Base-by-base conservation (phyloP, 2,329 filamentous ascomycete species). In the Pseudovirgaria hyperparasitica region DNA sequence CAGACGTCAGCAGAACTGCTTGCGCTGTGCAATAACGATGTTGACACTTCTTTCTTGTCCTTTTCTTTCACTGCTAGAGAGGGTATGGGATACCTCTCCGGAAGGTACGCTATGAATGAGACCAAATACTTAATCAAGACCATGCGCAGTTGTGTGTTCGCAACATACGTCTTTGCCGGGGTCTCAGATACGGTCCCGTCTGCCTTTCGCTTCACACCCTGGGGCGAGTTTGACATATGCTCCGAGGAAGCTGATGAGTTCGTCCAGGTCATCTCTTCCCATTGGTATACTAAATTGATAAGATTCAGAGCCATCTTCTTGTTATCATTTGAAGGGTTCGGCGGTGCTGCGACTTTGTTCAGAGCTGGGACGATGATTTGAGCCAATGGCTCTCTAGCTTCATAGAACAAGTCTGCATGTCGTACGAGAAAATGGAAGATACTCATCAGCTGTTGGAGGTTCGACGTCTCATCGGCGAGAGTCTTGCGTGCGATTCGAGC, bases 381-480 rank as follows among this genome's bases (percentile, higher is more conserved):
- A 4, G 85, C 75, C 38, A 96, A 92, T 46, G 87, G 86, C 38
- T 98, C 90, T 29, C 90, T 70, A 2, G 84, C 85, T 37, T 96
- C 87, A 41, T 92, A 98, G 58, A 98, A 98, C 4, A 98, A 62
- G 43, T 90, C 78, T 0, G 86, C 80, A 48, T 98, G 87, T 30
- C 82, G 74, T 19, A 94, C 87, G 18, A 98, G 65, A 57, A 98
- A 98, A 45, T 94, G 81, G 62, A 94, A 96, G 42, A 98, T 96
- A 58, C 81, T 90, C 28, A 85, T 93, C 59, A 96, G 79, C 56
- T 96, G 90, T 53, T 92, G 86, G 24, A 87, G 68, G 42, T 98
- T 98, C 36, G 90, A 82, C 15, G 82, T 86, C 53, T 98, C 90
- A 49, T 98, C 92, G 4, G 84, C 77, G 13, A 98, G 60, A 16